phyloP scores from a whole-genome alignment of 2,329 filamentous ascomycete genomes.

The Mycocentrospora acerina region DNA sequence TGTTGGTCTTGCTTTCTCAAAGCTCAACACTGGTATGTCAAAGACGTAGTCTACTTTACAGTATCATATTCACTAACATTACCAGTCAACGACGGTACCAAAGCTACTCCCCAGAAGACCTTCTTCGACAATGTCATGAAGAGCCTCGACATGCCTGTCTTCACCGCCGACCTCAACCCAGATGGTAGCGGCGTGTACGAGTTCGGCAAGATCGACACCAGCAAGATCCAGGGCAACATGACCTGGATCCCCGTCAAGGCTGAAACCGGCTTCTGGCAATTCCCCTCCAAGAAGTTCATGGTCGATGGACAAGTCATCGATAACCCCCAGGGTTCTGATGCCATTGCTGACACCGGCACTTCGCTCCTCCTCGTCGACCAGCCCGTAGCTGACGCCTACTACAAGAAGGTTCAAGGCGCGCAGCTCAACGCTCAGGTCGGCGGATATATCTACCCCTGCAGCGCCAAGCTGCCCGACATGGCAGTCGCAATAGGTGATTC shows the following conservation, averaged over 20 bases:
- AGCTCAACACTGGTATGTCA: constrained; percentile 58
- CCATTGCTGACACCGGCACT: constrained; percentile 59
- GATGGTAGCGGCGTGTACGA: constrained; percentile 66
- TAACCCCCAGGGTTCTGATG: constrained; percentile 51
- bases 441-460: constrained; percentile 50
- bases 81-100: constrained; percentile 46
- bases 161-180: constrained; percentile 69
- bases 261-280: constrained; percentile 69
- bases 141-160: constrained; percentile 64
- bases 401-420: constrained; percentile 44
- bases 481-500: constrained; percentile 58
- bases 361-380: constrained; percentile 63
- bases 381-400: constrained; percentile 52
- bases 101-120: constrained; percentile 65
- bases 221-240: constrained; percentile 64
- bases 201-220: constrained; percentile 68
- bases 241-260: constrained; percentile 63
- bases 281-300: constrained; percentile 58
- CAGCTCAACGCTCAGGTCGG: constrained; percentile 40
- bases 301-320: constrained; percentile 58
- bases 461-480: constrained; percentile 45
- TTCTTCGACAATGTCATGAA: constrained; percentile 71
- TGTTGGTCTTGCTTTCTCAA: constrained; percentile 66
- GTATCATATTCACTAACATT: constrained; percentile 6
- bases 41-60: constrained; percentile 38